Percentiles rank a stretch among this genome's conserved stretches.
phyloP scores from a whole-genome alignment of 345 rosid species.

The Salix exigua region DNA sequence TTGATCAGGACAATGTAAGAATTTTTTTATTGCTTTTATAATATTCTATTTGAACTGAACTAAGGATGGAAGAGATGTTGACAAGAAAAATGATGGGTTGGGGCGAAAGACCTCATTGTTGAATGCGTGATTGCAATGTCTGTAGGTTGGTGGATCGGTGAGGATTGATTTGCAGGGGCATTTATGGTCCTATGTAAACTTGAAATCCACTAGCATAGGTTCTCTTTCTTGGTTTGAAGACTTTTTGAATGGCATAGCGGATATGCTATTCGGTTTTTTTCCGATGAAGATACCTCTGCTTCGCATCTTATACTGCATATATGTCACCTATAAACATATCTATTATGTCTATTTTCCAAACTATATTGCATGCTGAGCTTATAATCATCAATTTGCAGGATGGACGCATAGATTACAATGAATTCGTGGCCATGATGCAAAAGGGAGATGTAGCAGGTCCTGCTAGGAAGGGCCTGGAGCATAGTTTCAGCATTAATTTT shows the following conservation, averaged over 20 bases:
- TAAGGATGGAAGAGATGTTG: not conserved
- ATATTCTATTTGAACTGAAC: not conserved
- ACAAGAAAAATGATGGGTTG: not conserved
- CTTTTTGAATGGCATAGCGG: not conserved
- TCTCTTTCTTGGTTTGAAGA: not conserved
- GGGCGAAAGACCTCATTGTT: not conserved
- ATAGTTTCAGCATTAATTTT: conserved; percentile 45
- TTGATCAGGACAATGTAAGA: conserved; percentile 27
- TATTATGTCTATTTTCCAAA: not conserved
- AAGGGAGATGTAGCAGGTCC: conserved; percentile 26
- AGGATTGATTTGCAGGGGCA: not conserved
- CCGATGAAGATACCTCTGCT: not conserved
- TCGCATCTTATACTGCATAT: not conserved
- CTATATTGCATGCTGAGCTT: not conserved
- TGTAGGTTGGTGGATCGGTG: too few species aligned
- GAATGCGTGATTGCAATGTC: not conserved
- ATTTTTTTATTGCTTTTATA: not conserved
- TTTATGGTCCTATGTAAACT: not conserved
- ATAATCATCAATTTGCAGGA: conserved; percentile 16
- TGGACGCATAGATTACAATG: conserved; percentile 34
- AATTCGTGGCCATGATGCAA: conserved; percentile 37
- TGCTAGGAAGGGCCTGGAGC: conserved; percentile 29
- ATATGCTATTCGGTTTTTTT: not conserved
- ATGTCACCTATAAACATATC: not conserved
- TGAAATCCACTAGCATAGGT: not conserved